phyloP scores from a whole-genome alignment of 805 yeast genomes.

The Candida taoyuanica region DNA sequence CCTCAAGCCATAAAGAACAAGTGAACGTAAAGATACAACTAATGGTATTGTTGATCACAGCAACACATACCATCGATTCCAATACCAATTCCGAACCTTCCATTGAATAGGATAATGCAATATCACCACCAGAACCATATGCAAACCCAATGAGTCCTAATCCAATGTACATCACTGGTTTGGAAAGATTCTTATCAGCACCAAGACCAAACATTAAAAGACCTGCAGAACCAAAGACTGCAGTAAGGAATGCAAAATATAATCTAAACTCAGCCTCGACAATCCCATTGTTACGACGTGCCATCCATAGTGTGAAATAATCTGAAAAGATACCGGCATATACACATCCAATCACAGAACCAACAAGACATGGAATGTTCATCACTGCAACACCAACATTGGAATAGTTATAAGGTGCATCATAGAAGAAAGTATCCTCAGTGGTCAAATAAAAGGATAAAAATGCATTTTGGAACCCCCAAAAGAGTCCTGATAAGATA shows the following conservation, averaged over 20 bases:
- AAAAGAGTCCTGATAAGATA: constrained; percentile 60
- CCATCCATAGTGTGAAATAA: constrained; percentile 55
- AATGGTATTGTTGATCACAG: constrained; percentile 56
- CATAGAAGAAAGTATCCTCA: constrained; percentile 63
- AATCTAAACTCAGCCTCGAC: constrained; percentile 64
- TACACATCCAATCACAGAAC: constrained; percentile 62
- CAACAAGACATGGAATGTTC: constrained; percentile 68
- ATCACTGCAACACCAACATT: constrained; percentile 66
- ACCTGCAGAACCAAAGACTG: constrained; percentile 58
- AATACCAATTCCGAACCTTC: constrained; percentile 67
- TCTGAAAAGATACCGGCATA: constrained; percentile 61
- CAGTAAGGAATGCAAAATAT: constrained; percentile 51
- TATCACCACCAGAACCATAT: constrained; percentile 69
- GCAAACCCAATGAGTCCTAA: constrained; percentile 64
- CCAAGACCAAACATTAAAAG: constrained; percentile 63
- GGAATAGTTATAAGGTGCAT: constrained; percentile 61
- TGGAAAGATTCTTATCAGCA: constrained; percentile 48
- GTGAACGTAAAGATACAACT: constrained; percentile 65
- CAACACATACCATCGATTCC: constrained; percentile 69
- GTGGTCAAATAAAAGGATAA: constrained; percentile 71
- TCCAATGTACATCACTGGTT: constrained; percentile 55
- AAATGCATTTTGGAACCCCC: constrained; percentile 80
- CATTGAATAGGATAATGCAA: constrained; percentile 63
- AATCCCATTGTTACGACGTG: constrained; percentile 55
- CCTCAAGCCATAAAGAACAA: constrained; percentile 56